Conservation (phyloP, 495 filamentous ascomycete genomes). For the Hamigera avellanea region DNA sequence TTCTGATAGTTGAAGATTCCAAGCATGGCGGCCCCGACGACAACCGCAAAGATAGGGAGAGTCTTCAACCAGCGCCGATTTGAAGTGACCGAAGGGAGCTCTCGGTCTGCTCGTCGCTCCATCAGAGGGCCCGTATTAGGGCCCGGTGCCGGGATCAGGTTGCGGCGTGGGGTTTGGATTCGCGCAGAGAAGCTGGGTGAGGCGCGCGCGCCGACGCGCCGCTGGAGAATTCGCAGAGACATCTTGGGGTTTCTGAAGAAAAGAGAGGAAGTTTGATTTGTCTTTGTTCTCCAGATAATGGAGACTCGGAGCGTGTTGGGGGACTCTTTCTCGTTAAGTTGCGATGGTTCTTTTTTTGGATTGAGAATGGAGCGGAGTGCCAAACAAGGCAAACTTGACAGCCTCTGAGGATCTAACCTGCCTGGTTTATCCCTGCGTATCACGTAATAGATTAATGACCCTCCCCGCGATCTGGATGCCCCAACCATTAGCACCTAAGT, state of each 20-base stretch:
- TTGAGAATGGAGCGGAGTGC: not conserved
- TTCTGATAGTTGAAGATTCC: constrained; percentile 99
- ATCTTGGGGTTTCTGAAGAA: constrained; percentile 1
- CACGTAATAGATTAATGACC: no score
- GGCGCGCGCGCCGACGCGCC: constrained; percentile 11
- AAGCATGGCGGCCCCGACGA: constrained; percentile 54
- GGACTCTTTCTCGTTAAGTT: no score
- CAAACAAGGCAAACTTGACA: constrained; percentile 27
- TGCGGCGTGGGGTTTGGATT: constrained; percentile 22
- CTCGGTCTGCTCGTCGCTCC: constrained; percentile 69
- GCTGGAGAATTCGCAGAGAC: constrained; percentile 5
- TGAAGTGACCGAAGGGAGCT: constrained; percentile 44
- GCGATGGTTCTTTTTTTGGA: not conserved
- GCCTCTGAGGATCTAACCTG: not conserved
- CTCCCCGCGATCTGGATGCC: no score
- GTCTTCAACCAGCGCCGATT: constrained; percentile 38
- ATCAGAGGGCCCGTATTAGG: constrained; percentile 56
- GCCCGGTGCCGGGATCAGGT: constrained; percentile 34
- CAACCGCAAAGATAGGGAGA: constrained; percentile 44
- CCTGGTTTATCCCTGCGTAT: not conserved
- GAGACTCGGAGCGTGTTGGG: no score
- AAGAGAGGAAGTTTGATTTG: no score
- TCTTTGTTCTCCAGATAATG: no score
- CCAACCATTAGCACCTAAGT: no score
- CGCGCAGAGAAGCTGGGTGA: constrained; percentile 4